A percentile compares a stretch with the other conserved stretches of the same genome.
Evolutionary conservation across 768 basidiomycete species (phyloP).

Genomic region (Gloeostereum incarnatum): DNA sequence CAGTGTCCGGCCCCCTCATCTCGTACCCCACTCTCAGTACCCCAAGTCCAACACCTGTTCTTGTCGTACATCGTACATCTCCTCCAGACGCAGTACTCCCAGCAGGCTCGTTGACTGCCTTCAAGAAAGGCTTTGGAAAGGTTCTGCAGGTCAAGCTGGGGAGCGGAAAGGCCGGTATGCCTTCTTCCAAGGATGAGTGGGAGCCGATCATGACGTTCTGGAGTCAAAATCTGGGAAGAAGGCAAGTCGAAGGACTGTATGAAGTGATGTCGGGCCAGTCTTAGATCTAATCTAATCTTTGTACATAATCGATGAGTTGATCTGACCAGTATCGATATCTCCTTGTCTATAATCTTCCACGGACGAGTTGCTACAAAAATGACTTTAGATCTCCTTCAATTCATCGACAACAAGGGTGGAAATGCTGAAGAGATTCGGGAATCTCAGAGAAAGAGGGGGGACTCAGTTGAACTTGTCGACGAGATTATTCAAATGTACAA

Average conservation of each 20-base stretch:
- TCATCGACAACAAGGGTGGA: constrained; percentile 86
- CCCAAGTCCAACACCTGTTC: constrained; percentile 48
- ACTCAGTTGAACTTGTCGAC: constrained; percentile 87
- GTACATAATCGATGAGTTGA: constrained; percentile 24
- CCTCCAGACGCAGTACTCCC: constrained; percentile 36
- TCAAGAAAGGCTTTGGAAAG: constrained; percentile 50
- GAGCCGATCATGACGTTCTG: constrained; percentile 81
- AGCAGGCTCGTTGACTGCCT: constrained; percentile 34
- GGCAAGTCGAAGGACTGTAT: constrained; percentile 53
- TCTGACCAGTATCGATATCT: constrained; percentile 1
- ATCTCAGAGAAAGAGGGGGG: constrained; percentile 87
- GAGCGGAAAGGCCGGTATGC: constrained; percentile 55
- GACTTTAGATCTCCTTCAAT: constrained; percentile 76
- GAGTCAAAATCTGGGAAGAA: constrained; percentile 55
- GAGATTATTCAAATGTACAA: constrained; percentile 88
- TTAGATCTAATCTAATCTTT: not conserved
- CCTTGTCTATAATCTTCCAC: constrained; percentile 6
- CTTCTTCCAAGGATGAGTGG: constrained; percentile 69
- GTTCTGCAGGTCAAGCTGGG: constrained; percentile 40
- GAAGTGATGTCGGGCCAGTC: constrained; percentile 48
- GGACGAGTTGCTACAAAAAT: no score
- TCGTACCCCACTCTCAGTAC: constrained; percentile 61
- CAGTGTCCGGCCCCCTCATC: constrained; percentile 64
- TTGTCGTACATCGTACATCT: constrained; percentile 46
- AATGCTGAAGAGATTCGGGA: constrained; percentile 85